These are phyloP conservation scores for Phytophthora cactorum DNA, from an alignment of 352 stramenopile species.

Conservation along the genomic window DNA sequence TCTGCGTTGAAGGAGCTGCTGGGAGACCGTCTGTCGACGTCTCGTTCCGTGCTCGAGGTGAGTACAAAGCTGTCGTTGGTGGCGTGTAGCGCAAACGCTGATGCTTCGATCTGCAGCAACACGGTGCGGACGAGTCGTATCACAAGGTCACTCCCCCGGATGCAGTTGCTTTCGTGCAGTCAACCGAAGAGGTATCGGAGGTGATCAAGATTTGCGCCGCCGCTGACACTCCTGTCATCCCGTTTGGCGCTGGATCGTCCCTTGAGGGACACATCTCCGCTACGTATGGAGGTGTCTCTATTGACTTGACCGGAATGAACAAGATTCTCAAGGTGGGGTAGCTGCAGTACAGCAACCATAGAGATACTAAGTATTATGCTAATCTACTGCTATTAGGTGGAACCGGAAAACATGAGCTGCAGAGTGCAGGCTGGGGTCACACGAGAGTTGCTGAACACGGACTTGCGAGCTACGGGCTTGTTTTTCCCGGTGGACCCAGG, in stretches of 20 bases:
- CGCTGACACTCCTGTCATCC: constrained; percentile 90
- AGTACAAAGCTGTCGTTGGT: background rate
- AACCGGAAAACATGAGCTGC: constrained; percentile 73
- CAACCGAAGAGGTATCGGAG: constrained; percentile 86
- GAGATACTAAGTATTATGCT: background rate
- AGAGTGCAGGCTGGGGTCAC: constrained; percentile 94
- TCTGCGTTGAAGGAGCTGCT: constrained; percentile 61
- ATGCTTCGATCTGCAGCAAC: constrained; percentile 44
- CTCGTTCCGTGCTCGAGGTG: constrained; percentile 66
- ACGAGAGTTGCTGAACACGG: constrained; percentile 91
- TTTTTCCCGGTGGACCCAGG: constrained; percentile 97
- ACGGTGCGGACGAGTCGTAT: constrained; percentile 92
- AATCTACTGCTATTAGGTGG: constrained; percentile 12
- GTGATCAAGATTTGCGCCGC: constrained; percentile 91
- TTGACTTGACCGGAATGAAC: constrained; percentile 90
- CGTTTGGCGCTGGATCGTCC: constrained; percentile 92
- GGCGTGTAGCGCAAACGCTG: background rate
- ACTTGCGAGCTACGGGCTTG: constrained; percentile 85
- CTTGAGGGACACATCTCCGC: constrained; percentile 96
- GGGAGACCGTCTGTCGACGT: constrained; percentile 71
- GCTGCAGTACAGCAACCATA: background rate
- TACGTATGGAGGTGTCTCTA: constrained; percentile 85
- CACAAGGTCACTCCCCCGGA: constrained; percentile 84
- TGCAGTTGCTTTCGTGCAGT: constrained; percentile 85
- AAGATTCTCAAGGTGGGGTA: constrained; percentile 53